Percentiles rank a stretch among this genome's conserved stretches.
Conservation (phyloP, 495 filamentous ascomycete species). For the Aspergillus indologenus region DNA sequence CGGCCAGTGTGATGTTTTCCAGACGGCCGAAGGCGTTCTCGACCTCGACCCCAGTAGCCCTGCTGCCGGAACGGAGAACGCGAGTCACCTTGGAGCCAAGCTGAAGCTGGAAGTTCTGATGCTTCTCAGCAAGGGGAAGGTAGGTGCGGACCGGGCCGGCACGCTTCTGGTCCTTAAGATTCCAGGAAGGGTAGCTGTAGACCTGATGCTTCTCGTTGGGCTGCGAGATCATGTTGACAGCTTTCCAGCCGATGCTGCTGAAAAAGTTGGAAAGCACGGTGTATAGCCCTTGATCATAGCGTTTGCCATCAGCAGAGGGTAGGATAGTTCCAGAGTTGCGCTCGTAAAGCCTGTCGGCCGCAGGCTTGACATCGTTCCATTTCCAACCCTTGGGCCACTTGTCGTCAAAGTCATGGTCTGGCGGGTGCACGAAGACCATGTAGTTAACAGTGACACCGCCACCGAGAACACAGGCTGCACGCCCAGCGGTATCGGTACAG, state of each 20-base stretch:
- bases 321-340: slow-evolving; percentile 68
- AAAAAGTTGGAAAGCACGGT: slow-evolving; percentile 57
- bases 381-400: slow-evolving; percentile 76
- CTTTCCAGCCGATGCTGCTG: slow-evolving; percentile 55
- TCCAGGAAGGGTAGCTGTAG: slow-evolving; percentile 65
- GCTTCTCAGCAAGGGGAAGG: slow-evolving; percentile 57
- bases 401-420: slow-evolving; percentile 65
- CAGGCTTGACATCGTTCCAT: slow-evolving; percentile 54
- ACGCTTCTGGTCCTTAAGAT: slow-evolving; percentile 63
- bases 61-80: slow-evolving; percentile 58
- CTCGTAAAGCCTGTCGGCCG: slow-evolving; percentile 58
- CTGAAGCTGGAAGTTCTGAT: slow-evolving; percentile 65
- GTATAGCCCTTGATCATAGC: slow-evolving; percentile 66
- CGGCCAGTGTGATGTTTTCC: slow-evolving; percentile 59
- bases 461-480: slow-evolving; percentile 42
- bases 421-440: slow-evolving; percentile 52
- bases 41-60: slow-evolving; percentile 66
- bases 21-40: slow-evolving; percentile 55
- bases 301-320: slow-evolving; percentile 65
- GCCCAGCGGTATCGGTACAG: slow-evolving; percentile 67
- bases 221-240: slow-evolving; percentile 56
- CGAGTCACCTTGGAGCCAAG: slow-evolving; percentile 63
- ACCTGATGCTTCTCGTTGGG: slow-evolving; percentile 66
- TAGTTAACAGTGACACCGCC: slow-evolving; percentile 63
- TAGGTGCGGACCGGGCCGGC: slow-evolving; percentile 74